These are phyloP conservation scores for Apiotrichum gracile DNA, from an alignment of 1,284 basidiomycete genomes.

Conservation along the genomic window DNA sequence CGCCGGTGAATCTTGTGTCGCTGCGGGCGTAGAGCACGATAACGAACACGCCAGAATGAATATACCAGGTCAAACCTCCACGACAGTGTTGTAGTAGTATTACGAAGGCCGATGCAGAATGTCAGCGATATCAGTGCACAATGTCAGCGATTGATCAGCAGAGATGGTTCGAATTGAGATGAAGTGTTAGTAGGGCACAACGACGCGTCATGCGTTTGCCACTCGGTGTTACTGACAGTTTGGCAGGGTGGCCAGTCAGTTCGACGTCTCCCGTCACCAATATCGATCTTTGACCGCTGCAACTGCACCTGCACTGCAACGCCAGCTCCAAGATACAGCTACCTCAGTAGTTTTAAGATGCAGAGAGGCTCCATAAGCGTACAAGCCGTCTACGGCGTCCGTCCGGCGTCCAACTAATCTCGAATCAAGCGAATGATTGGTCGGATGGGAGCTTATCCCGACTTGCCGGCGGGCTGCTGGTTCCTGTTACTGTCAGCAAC, in stretches of 20 bases:
- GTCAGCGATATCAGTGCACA: not conserved
- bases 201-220: no score
- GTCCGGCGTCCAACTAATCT: slow-evolving; percentile 6
- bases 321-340: not conserved
- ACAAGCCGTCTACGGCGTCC: slow-evolving; percentile 21
- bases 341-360: slow-evolving; percentile 8
- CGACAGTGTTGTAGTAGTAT: slow-evolving; percentile 1
- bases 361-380: slow-evolving; percentile 20
- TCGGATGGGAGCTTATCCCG: slow-evolving; percentile 34
- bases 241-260: no score
- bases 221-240: no score
- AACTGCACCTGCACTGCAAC: not conserved
- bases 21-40: not conserved
- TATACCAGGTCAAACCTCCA: not conserved
- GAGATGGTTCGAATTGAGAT: no score
- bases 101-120: not conserved
- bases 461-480: slow-evolving; percentile 47
- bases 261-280: no score
- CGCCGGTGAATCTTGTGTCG: not conserved
- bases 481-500: slow-evolving; percentile 33
- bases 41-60: not conserved
- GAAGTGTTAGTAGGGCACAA: no score
- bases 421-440: slow-evolving; percentile 1
- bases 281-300: not conserved
- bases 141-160: not conserved